Evolutionary conservation across 1,139 yeast species (phyloP), one percentile per base, ranked within the genome.

Genomic region (Magnusiomyces tetraspermus): DNA sequence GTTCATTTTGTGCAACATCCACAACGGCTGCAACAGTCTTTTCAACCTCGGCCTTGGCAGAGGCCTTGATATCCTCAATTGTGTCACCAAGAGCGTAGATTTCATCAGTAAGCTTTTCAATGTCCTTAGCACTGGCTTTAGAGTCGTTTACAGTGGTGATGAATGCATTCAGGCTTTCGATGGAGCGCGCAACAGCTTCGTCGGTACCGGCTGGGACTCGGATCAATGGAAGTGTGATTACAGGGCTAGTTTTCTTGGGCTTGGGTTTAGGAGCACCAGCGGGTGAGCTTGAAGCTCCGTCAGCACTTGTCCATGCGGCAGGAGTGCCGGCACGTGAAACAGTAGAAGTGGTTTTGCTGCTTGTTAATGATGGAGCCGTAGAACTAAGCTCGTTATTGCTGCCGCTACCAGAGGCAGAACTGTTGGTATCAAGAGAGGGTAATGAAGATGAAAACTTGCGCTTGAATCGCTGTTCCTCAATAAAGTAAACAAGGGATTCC

Each of bases 131-230:
- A 19, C 65, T 56, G 44, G 58, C 57, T 43, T 64, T 63, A 30
- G 72, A 62, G 51, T 70, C 69, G 60, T 80, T 82, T 55, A 82
- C 74, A 43, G 77, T 69, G 45, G 67, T 68, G 54, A 82, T 76
- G 61, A 80, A 72, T 49, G 69, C 70, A 66, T 82, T 82, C 65
- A 82, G 72, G 3, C 80, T 69, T 28, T 70, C 72, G 48, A 76
- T 73, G 47, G 81, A 76, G 46, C 63, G 67, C 50, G 71, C 69
- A 48, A 83, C 76, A 8, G 76, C 62, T 15, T 77, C 74, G 59
- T 80, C 80, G 23, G 71, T 61, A 48, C 66, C 69, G 26, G 61
- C 58, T 2, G 68, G 61, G 30, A 63, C 54, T 46, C 59, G 58
- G 28, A 66, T 58, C 44, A 66, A 55, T 19, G 68, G 67, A 43